phyloP scores from a whole-genome alignment of 1,284 basidiomycete genomes.

The Agroathelia rolfsii region DNA sequence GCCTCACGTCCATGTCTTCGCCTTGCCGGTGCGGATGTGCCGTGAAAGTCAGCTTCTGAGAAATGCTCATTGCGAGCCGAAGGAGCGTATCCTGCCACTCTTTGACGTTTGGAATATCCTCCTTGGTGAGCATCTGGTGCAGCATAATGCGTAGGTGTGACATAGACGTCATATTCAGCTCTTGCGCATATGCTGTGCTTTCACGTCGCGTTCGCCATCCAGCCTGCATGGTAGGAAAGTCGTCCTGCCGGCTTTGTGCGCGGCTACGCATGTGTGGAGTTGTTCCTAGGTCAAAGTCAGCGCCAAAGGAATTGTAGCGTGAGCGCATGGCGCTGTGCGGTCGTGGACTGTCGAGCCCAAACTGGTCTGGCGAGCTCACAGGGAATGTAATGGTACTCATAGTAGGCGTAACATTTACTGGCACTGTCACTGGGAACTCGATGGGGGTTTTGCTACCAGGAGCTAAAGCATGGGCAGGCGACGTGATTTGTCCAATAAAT shows the following conservation, averaged over 20 bases:
- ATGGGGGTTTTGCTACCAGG: slow-evolving; percentile 41
- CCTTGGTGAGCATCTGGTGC: slow-evolving; percentile 74
- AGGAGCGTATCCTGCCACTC: slow-evolving; percentile 85
- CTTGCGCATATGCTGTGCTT: slow-evolving; percentile 74
- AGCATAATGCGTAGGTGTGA: slow-evolving; percentile 83
- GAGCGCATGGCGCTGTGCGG: slow-evolving; percentile 38
- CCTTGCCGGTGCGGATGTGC: slow-evolving; percentile 66
- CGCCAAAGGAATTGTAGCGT: slow-evolving; percentile 55
- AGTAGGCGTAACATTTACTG: slow-evolving; percentile 36
- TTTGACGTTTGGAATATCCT: slow-evolving; percentile 64
- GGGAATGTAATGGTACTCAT: slow-evolving; percentile 76
- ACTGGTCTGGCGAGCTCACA: slow-evolving; percentile 57
- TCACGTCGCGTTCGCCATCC: slow-evolving; percentile 74
- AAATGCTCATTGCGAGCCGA: slow-evolving; percentile 70
- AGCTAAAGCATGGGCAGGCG: slow-evolving; percentile 32
- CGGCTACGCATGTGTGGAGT: slow-evolving; percentile 77
- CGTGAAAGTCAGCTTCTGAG: slow-evolving; percentile 68
- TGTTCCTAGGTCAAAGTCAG: slow-evolving; percentile 58
- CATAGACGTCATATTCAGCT: slow-evolving; percentile 79
- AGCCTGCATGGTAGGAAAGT: slow-evolving; percentile 42
- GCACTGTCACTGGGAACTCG: slow-evolving; percentile 42
- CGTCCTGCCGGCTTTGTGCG: slow-evolving; percentile 66
- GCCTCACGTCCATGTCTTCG: slow-evolving; percentile 90
- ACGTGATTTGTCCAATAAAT: too few species aligned
- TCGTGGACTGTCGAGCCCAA: slow-evolving; percentile 44